A percentile compares a stretch with the other conserved stretches of the same genome.
These are phyloP conservation scores for Leccinum arenicola DNA, from an alignment of 768 basidiomycete species.

Conservation along the genomic window DNA sequence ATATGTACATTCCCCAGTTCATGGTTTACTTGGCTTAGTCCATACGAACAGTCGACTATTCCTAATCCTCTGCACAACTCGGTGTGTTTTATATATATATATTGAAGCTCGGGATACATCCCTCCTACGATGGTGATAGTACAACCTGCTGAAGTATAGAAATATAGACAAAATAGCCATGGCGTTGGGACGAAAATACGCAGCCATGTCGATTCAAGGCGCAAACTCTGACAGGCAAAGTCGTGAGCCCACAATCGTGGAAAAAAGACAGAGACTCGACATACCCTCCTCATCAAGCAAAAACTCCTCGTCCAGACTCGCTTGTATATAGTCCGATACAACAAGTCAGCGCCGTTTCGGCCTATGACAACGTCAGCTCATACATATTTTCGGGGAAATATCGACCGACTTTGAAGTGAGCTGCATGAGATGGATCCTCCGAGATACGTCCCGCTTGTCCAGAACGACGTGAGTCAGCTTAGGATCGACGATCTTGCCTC, in stretches of 20 bases:
- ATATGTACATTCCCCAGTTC: too few relatives aligned
- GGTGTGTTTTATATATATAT: too few relatives aligned
- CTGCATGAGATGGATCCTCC: conserved; percentile 67
- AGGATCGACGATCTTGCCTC: conserved; percentile 71
- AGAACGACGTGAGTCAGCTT: conserved; percentile 85
- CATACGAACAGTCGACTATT: too few relatives aligned
- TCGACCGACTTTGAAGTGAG: conserved; percentile 64
- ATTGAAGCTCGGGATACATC: too few relatives aligned
- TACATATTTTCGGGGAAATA: neutral
- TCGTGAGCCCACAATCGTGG: neutral
- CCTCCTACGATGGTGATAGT: too few relatives aligned
- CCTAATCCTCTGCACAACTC: too few relatives aligned
- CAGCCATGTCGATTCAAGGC: neutral
- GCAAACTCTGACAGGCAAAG: neutral
- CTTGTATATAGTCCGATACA: conserved; percentile 71
- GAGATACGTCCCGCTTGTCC: conserved; percentile 76
- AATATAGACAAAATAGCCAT: too few relatives aligned
- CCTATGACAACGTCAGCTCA: conserved; percentile 38
- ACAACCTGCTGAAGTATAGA: too few relatives aligned
- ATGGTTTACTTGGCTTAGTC: too few relatives aligned
- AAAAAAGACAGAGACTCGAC: neutral
- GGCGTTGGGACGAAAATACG: too few relatives aligned
- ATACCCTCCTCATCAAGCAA: conserved; percentile 80
- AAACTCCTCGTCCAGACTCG: conserved; percentile 80
- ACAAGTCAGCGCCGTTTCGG: conserved; percentile 80